These are phyloP conservation scores for Cerioporus squamosus DNA, from an alignment of 1,284 basidiomycete species.

Conservation along the genomic window DNA sequence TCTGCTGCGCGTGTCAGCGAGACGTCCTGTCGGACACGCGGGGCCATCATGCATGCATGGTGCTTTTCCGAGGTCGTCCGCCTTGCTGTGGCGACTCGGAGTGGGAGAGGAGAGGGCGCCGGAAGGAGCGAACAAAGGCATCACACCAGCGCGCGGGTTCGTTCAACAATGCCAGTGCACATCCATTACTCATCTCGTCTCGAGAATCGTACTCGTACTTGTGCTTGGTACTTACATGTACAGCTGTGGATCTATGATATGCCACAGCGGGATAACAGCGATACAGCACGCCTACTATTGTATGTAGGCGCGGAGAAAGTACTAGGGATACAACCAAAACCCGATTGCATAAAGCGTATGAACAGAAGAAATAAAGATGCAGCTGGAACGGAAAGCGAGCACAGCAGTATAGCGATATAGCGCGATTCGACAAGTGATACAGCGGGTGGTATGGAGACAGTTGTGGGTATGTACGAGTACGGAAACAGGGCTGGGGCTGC, in stretches of 20 bases:
- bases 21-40: background rate
- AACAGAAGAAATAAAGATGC: constrained; percentile 11
- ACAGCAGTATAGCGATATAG: background rate
- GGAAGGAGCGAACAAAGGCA: constrained; percentile 9
- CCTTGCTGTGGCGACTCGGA: no score
- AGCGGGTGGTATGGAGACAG: constrained; percentile 19
- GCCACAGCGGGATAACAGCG: background rate
- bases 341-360: constrained; percentile 15
- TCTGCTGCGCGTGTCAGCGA: background rate
- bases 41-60: background rate
- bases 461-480: constrained; percentile 2
- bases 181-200: constrained; percentile 7
- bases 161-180: background rate
- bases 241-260: background rate
- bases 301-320: background rate
- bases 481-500: background rate
- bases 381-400: background rate
- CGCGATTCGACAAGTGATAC: constrained; percentile 4
- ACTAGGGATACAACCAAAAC: constrained; percentile 16
- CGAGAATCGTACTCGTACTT: background rate
- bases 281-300: constrained; percentile 2
- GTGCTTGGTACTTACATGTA: background rate
- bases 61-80: background rate
- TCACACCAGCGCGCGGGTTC: background rate
- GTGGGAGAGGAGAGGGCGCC: background rate